Evolutionary conservation across 768 basidiomycete species (phyloP), one percentile per base, ranked within the genome.

Genomic region (Galerina marginata): DNA sequence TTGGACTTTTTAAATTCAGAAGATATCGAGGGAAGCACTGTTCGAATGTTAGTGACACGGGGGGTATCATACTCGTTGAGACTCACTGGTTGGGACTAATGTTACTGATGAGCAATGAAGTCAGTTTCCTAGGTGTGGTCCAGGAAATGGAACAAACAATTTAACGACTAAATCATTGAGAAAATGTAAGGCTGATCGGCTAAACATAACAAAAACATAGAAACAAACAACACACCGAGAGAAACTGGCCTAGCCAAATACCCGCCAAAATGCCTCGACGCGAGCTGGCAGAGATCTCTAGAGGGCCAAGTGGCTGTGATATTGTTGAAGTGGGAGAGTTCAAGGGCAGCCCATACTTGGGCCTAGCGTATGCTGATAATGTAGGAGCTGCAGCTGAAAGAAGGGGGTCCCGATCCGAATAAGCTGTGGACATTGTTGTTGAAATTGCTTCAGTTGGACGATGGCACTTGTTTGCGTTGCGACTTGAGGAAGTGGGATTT

Each of bases 1-100:
- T 92, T 85, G 9, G 90, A 89, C 65, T 82, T 86, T 60, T 87
- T 72, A 64, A 91, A 92, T 45, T 92, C 89, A 0, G 90, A 92
- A 1, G 90, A 92, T 56, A 92, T 92, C 11, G 88, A 85, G 2
- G 88, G 85, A 20, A 92, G 69, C 76, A 93, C 91, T 92, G 37
- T 3, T 51, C 51, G 23, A 4, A 54, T 36, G 39, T 45, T 9
- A 9, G 33, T 9, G 7, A 43, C 33, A 53, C 37, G 50, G 50
- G 20, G 36, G 0, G 62, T 33, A 33, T 33, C 7, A 33, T 33
- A 33, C 5, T 33, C 29, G 7, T 33, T 1, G 16, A 26, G 40
- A 64, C 84, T 57, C 72, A 91, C 90, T 81, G 4, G 91, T 92
- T 0, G 91, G 91, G 55, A 92, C 91, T 56, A 92, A 73, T 3